Percentiles rank a stretch among this genome's conserved stretches.
phyloP scores from a whole-genome alignment of 306 rosid species.

The Abrus pulchellus region DNA sequence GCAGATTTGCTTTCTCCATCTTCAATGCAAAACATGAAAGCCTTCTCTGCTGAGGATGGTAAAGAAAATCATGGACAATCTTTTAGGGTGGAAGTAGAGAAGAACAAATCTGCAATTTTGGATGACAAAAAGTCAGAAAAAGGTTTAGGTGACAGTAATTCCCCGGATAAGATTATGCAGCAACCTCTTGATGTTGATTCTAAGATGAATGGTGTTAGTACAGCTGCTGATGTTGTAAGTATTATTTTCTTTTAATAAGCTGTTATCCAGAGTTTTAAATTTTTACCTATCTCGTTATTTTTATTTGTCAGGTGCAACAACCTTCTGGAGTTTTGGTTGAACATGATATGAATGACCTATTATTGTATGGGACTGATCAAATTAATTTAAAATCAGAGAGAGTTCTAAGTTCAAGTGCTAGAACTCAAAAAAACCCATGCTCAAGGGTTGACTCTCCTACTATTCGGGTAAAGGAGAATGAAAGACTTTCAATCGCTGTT shows the following conservation, averaged over 20 bases:
- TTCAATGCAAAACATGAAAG: conserved; percentile 51
- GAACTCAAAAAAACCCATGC: conserved; percentile 58
- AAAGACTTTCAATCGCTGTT: conserved; percentile 57
- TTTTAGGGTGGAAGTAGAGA: conserved; percentile 49
- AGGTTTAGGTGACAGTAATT: conserved; percentile 46
- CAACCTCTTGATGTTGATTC: conserved; percentile 46
- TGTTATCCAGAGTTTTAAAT: background rate
- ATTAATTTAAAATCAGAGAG: conserved; percentile 59
- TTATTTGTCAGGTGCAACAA: conserved; percentile 59
- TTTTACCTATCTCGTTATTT: conserved; percentile 15
- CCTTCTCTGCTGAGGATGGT: conserved; percentile 56
- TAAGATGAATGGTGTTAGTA: conserved; percentile 44
- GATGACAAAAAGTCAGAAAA: conserved; percentile 49
- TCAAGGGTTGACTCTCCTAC: conserved; percentile 62
- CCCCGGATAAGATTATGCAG: conserved; percentile 54
- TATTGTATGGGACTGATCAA: conserved; percentile 66
- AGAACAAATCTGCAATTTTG: conserved; percentile 44
- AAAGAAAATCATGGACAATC: conserved; percentile 63
- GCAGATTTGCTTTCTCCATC: conserved; percentile 56
- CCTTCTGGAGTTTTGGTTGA: conserved; percentile 69
- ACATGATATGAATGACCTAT: conserved; percentile 68
- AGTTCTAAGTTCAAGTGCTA: conserved; percentile 47
- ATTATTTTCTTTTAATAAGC: conserved; percentile 30
- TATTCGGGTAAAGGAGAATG: conserved; percentile 59
- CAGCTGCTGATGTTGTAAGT: conserved; percentile 63